Percentiles rank a stretch among this genome's conserved stretches.
Evolutionary conservation across 2,329 filamentous ascomycete species (phyloP).

Genomic region (Cytospora paraplurivora): DNA sequence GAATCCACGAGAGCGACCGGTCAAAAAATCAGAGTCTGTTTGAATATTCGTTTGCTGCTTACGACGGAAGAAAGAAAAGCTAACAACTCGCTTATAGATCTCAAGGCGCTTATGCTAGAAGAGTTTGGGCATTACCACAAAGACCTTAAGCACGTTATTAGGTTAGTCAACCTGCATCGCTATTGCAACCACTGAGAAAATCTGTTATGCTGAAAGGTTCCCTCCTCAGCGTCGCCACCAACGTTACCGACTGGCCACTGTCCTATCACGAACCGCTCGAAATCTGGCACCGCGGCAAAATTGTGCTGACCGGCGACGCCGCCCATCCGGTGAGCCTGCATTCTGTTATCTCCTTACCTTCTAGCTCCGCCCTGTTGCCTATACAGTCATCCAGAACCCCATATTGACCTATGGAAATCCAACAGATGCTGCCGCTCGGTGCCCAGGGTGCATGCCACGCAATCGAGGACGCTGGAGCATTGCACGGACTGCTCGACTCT

Average conservation of each 20-base stretch:
- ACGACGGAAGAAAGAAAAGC: neutral
- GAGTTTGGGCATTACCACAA: slow-evolving; percentile 35
- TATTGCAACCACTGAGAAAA: neutral
- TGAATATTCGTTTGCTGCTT: neutral
- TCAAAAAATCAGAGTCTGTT: slow-evolving; percentile 24
- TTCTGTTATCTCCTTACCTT: neutral
- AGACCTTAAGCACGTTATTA: slow-evolving; percentile 31
- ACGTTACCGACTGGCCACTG: slow-evolving; percentile 34
- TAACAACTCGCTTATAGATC: slow-evolving; percentile 20
- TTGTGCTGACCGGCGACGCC: slow-evolving; percentile 39
- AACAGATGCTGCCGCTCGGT: slow-evolving; percentile 36
- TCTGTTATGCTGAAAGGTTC: neutral
- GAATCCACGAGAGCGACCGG: slow-evolving; percentile 31
- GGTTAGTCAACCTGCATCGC: slow-evolving; percentile 25
- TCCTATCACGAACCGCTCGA: slow-evolving; percentile 34
- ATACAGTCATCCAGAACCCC: neutral
- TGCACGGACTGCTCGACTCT: slow-evolving; percentile 32
- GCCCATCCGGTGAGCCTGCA: slow-evolving; percentile 36
- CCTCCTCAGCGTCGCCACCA: neutral
- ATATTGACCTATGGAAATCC: neutral
- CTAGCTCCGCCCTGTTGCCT: neutral
- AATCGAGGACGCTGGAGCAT: slow-evolving; percentile 39
- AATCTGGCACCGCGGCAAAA: slow-evolving; percentile 32
- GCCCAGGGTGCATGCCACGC: slow-evolving; percentile 39
- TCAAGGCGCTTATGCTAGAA: slow-evolving; percentile 33